Evolutionary conservation across 2,329 filamentous ascomycete species (phyloP).

Genomic region (Cercospora sp.): DNA sequence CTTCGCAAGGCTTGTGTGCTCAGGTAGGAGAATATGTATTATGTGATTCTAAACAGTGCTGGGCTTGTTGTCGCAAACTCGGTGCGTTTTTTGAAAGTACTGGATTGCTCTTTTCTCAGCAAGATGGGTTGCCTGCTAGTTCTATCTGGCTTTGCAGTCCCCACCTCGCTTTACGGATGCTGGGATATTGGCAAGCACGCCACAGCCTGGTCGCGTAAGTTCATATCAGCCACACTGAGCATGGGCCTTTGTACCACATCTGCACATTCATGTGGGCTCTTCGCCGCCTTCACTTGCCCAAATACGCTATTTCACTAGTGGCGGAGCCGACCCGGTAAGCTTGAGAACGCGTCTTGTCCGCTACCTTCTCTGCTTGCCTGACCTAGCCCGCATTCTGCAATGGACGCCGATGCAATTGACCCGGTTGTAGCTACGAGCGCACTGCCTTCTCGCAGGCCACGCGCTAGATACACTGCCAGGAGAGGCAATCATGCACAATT

Average conservation of each 20-base stretch:
- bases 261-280: neutral
- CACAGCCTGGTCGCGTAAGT: neutral
- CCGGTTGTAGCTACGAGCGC: neutral
- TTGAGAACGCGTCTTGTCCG: neutral
- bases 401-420: neutral
- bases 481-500: neutral
- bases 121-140: neutral
- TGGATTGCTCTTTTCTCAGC: neutral
- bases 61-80: neutral
- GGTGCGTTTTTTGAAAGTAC: neutral
- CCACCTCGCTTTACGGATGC: neutral
- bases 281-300: neutral
- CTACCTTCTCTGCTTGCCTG: neutral
- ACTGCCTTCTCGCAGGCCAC: neutral
- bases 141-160: neutral
- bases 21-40: neutral
- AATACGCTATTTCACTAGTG: neutral
- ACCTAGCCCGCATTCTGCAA: neutral
- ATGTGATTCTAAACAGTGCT: neutral
- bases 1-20: slow-evolving; percentile 2
- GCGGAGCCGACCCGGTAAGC: neutral
- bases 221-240: neutral
- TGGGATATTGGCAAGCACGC: neutral
- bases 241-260: neutral
- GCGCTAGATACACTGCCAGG: neutral